Conservation (phyloP, 116 monocot genomes). For the Posidonia oceanica region DNA sequence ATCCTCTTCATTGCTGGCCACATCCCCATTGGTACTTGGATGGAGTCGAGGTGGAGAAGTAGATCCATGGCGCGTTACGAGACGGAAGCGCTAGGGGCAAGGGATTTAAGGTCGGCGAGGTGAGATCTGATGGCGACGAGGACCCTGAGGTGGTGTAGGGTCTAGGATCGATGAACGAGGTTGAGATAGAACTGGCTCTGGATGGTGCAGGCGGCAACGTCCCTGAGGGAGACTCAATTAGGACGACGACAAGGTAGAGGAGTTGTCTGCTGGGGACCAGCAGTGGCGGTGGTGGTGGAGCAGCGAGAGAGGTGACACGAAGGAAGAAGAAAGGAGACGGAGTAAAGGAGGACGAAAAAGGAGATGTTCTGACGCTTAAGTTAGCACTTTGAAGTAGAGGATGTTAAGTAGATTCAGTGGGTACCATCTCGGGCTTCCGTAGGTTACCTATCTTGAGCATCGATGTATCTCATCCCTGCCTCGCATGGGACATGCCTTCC, state of each 20-base stretch:
- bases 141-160: too few relatives aligned
- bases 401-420: too few relatives aligned
- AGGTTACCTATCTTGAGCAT: too few relatives aligned
- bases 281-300: background rate
- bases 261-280: background rate
- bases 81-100: slow-evolving; percentile 17
- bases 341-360: too few relatives aligned
- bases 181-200: slow-evolving; percentile 54
- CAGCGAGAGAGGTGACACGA: slow-evolving; percentile 39
- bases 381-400: too few relatives aligned
- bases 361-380: too few relatives aligned
- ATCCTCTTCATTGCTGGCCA: slow-evolving; percentile 36
- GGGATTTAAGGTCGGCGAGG: background rate
- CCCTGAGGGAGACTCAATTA: slow-evolving; percentile 16
- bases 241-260: background rate
- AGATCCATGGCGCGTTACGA: slow-evolving; percentile 43
- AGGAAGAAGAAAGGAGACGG: slow-evolving; percentile 11
- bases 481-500: too few relatives aligned
- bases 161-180: slow-evolving; percentile 43
- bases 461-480: too few relatives aligned
- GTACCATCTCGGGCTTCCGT: too few relatives aligned
- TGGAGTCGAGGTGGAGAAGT: slow-evolving; percentile 49
- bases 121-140: too few relatives aligned
- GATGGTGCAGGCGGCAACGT: slow-evolving; percentile 65
- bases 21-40: slow-evolving; percentile 30